Conservation (phyloP, 139 green algal genomes). For the Chlamydomonas sp. region DNA sequence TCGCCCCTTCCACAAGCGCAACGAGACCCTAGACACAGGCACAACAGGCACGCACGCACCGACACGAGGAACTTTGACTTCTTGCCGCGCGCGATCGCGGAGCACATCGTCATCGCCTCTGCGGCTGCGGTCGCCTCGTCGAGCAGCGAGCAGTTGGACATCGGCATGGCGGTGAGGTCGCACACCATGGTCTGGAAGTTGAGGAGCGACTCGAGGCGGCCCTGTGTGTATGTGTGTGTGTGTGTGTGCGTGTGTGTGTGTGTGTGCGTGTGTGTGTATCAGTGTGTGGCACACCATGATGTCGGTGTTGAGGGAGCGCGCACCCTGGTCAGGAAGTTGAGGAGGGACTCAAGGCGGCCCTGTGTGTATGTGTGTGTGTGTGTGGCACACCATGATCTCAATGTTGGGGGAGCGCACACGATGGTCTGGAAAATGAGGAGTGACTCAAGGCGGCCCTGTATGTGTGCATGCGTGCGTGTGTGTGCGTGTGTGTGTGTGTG, state of each 20-base stretch:
- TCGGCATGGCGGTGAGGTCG: slow-evolving; percentile 91
- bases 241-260: not conserved
- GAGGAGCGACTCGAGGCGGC: slow-evolving; percentile 94
- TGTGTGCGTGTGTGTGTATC: too few relatives aligned
- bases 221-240: too few relatives aligned
- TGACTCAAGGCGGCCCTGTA: slow-evolving; percentile 94
- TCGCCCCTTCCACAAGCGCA: too few relatives aligned
- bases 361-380: slow-evolving; percentile 10
- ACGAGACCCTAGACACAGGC: too few relatives aligned
- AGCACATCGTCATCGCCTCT: slow-evolving; percentile 99
- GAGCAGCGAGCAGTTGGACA: slow-evolving; percentile 92
- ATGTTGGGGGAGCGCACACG: slow-evolving; percentile 58
- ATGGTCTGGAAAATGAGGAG: slow-evolving; percentile 99
- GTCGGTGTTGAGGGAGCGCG: slow-evolving; percentile 32
- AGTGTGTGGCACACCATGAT: not conserved
- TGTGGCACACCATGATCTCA: not conserved
- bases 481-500: too few relatives aligned
- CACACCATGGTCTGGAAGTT: slow-evolving; percentile 98
- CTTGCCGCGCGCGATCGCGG: slow-evolving; percentile 86
- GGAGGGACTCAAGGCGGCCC: slow-evolving; percentile 93
- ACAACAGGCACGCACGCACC: slow-evolving; percentile 38
- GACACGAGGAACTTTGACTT: slow-evolving; percentile 95
- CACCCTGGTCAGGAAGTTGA: slow-evolving; percentile 99
- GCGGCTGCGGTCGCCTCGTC: slow-evolving; percentile 97
- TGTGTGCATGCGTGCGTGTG: too few relatives aligned